Base-by-base conservation (phyloP, 2,329 filamentous ascomycete species). In the Paecilomyces fulvus region DNA sequence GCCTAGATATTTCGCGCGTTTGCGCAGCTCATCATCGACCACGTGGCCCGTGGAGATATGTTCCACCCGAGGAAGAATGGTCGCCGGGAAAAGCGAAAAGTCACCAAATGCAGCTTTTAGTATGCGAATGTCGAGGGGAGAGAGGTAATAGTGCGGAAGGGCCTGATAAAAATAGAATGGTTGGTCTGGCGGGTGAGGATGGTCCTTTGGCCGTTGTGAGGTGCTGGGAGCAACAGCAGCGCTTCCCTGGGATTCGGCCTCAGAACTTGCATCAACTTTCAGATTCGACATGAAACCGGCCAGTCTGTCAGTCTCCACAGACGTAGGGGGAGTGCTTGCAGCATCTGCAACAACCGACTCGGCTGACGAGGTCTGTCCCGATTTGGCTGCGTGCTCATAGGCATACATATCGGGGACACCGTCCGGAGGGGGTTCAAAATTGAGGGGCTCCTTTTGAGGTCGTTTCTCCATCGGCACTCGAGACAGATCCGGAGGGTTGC, bases 91-190 rank as follows among this genome's bases (percentile, higher is more conserved):
- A 9, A 82, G 77, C 1, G 86, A 83, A 69, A 94, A 96, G 20
- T 87, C 82, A 2, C 90, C 90, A 67, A 94, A 96, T 49, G 90
- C 90, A 1, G 90, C 84, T 74, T 95, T 95, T 30, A 96, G 78
- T 59, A 96, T 96, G 53, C 92, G 86, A 59, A 96, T 96, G 68
- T 96, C 92, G 31, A 96, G 80, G 0, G 92, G 87, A 0, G 90
- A 95, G 3, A 96, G 81, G 64, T 96, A 96, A 52, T 95, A 88
- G 64, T 96, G 92, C 21, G 89, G 86, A 1, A 92, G 81, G 0
- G 90, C 87, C 63, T 90, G 89, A 72, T 96, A 96, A 70, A 96
- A 96, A 72, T 87, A 90, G 63, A 92, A 95, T 4, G 80, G 73
- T 14, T 76, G 68, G 56, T 85, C 82, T 17, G 76, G 70, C 1